Evolutionary conservation across 805 yeast species (phyloP), one percentile per base, ranked within the genome.

Genomic region (Dipodascopsis uninucleata): DNA sequence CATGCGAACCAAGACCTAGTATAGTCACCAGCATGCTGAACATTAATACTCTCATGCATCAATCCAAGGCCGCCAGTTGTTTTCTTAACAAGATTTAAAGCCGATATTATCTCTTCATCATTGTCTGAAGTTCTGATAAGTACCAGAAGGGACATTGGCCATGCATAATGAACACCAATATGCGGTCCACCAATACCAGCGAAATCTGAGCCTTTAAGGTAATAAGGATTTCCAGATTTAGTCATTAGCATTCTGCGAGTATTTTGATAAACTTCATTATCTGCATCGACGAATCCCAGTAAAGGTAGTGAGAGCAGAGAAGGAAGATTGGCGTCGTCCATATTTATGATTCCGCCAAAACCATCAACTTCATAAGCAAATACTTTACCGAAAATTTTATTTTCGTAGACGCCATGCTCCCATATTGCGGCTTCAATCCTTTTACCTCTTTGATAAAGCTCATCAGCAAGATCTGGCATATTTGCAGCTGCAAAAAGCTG

Each of bases 1-100:
- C 96, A 87, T 4, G 95, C 82, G 68, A 88, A 88, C 96, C 96
- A 87, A 2, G 93, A 77, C 48, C 96, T 69, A 0, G 95, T 84
- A 61, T 64, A 88, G 1, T 68, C 68, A n/a, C 36, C 41, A n/a
- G 47, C 40, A 4, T 72, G 66, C 55, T 80, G 72, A 7, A 86
- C 94, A 46, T 82, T 67, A 3, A 87, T 78, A 45, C 83, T 75
- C 67, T 87, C 96, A 61, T 87, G 96, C 77, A 87, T 79, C 44
- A 87, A 69, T 0, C 96, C 96, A 17, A 86, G 67, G 0, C 79
- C 82, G 1, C 73, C 85, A 0, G 96, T 87, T 9, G 78, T 75
- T 3, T 65, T 65, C 70, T 79, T 72, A 4, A 87, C 62, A 41
- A 72, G 52, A 4, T 71, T 58, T 50, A 87, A 65, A 46, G 71